A percentile compares a stretch with the other conserved stretches of the same genome.
These are phyloP conservation scores for Starmerella tilneyi DNA, from an alignment of 805 yeast species.

Conservation along the genomic window DNA sequence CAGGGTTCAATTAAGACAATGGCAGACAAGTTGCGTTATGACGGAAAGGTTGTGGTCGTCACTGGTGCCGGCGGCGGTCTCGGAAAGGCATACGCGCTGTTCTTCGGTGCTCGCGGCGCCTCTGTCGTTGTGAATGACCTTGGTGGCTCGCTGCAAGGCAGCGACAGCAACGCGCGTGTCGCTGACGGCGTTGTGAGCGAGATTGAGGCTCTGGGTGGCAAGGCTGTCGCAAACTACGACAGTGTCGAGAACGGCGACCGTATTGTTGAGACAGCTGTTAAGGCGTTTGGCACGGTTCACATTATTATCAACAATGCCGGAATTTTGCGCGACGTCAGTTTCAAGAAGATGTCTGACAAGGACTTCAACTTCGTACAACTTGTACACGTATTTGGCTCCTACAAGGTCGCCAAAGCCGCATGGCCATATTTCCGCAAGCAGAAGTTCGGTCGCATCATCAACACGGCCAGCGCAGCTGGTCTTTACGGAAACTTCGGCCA, in stretches of 20 bases:
- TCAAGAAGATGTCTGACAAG: conserved; percentile 73
- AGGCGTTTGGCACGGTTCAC: conserved; percentile 80
- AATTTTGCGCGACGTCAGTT: conserved; percentile 74
- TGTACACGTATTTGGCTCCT: conserved; percentile 87
- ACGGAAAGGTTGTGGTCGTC: conserved; percentile 79
- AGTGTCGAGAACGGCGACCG: conserved; percentile 78
- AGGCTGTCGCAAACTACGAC: conserved; percentile 89
- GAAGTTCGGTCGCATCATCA: conserved; percentile 75
- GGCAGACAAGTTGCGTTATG: conserved; percentile 39
- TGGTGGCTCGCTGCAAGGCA: conserved; percentile 76
- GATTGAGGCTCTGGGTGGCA: conserved; percentile 63
- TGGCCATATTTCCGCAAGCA: conserved; percentile 86
- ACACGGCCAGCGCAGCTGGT: conserved; percentile 97
- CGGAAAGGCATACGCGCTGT: conserved; percentile 78
- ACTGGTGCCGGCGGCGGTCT: conserved; percentile 98
- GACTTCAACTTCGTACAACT: conserved; percentile 71
- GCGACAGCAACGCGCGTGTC: conserved; percentile 48
- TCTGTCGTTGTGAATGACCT: conserved; percentile 90
- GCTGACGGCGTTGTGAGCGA: conserved; percentile 88
- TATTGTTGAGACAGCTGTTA: conserved; percentile 75
- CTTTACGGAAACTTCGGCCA: conserved; percentile 95
- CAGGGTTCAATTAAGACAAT: conserved; percentile 4
- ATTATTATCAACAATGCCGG: conserved; percentile 91
- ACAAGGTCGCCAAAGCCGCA: conserved; percentile 72
- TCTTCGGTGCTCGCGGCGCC: conserved; percentile 84